Evolutionary conservation across 257 asterid genomes (phyloP), one percentile per base, ranked within the genome.

Genomic region (Solanum arcanum): DNA sequence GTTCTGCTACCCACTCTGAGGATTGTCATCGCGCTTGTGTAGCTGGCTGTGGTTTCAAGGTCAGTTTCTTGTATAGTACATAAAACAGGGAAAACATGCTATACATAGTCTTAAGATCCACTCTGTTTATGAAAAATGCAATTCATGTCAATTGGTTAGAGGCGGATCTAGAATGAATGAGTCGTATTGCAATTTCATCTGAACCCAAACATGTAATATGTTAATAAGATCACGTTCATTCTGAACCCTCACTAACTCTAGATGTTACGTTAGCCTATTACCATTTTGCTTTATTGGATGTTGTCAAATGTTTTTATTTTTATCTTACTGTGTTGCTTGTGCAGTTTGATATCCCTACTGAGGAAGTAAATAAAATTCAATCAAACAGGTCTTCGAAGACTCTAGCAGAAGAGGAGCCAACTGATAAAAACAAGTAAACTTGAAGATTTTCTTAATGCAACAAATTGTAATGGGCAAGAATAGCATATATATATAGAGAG

Each of bases 31-130:
- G 92, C 47, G 95, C 98, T 83, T 95, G 98, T 85, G 88, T 92
- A 83, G 89, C 98, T 80, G 98, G 98, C 86, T 94, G 98, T 66
- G 95, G 96, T 88, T 94, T 90, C 91, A 95, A 94, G 97, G 98
- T 92, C 23, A 81, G 94, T 89, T 29, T 27, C 12, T 47, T 35
- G 23, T 27, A 27, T 27, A 27, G 27, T 46, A 23, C 8, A 37
- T 33, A 16, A 2, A 72, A 66, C 20, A 37, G 81, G 49, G n/a
- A 31, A 37, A 73, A 73, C 49, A 37, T 16, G 44, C 49, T 12
- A 18, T 18, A 37, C 3, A 39, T 12, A 75, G 27, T 39, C 20
- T 3, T 5, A 35, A 20, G 33, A 23, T 23, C 33, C 6, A 21
- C 12, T 41, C 33, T 75, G 35, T 75, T 41, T 21, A 18, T 35